A percentile compares a stretch with the other conserved stretches of the same genome.
phyloP scores from a whole-genome alignment of 352 stramenopile genomes.

The Phytophthora uliginosa region DNA sequence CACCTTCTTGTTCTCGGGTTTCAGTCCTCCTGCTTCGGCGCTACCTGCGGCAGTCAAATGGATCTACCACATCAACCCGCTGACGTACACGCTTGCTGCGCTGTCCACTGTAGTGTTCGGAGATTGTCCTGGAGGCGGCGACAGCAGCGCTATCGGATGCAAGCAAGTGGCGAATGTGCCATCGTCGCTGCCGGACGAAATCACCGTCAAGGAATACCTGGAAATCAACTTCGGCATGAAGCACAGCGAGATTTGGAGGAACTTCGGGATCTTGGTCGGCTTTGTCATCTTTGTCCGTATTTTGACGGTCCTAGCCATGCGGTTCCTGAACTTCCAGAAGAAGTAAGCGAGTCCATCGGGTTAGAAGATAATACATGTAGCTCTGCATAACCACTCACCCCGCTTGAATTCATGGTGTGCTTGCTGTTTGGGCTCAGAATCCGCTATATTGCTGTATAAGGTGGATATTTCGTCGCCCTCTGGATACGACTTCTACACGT shows the following conservation, averaged over 20 bases:
- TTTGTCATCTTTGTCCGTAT: slow-evolving; percentile 9
- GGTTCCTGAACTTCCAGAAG: slow-evolving; percentile 27
- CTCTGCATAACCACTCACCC: no score
- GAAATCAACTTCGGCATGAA: slow-evolving; percentile 26
- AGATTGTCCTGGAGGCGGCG: slow-evolving; percentile 25
- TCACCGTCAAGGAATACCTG: slow-evolving; percentile 25
- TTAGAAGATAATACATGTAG: no score
- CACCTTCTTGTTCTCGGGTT: slow-evolving; percentile 44
- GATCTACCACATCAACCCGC: slow-evolving; percentile 39
- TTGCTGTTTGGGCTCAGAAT: neutral
- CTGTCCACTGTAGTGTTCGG: slow-evolving; percentile 43
- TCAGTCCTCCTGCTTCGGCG: slow-evolving; percentile 43
- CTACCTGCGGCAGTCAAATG: slow-evolving; percentile 30
- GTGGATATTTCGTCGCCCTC: neutral
- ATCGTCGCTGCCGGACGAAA: slow-evolving; percentile 6
- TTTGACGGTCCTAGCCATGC: slow-evolving; percentile 17
- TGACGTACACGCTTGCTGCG: slow-evolving; percentile 46
- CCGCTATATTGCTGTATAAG: neutral
- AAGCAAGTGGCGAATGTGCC: slow-evolving; percentile 11
- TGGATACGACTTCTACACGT: slow-evolving; percentile 25
- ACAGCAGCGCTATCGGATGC: slow-evolving; percentile 16
- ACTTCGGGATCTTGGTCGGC: slow-evolving; percentile 6
- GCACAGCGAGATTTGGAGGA: slow-evolving; percentile 22
- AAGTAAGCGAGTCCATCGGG: neutral
- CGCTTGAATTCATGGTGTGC: no score